Conservation (phyloP, 2,329 filamentous ascomycete genomes). For the Raffaelea ambrosiae region DNA sequence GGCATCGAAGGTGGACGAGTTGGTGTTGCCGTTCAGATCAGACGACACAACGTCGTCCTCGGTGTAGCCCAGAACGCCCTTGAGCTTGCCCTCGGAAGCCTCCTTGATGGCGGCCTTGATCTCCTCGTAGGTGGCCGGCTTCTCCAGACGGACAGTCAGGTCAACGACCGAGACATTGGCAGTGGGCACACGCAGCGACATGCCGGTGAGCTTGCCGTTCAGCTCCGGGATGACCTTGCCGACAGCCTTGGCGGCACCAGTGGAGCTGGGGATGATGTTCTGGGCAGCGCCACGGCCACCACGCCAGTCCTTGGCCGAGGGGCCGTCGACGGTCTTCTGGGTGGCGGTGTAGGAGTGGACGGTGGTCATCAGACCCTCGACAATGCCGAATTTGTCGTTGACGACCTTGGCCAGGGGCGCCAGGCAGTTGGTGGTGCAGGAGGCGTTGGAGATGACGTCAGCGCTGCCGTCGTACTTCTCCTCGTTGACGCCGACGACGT, state of each 20-base stretch:
- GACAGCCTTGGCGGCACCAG: slow-evolving; percentile 98
- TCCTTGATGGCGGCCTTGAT: slow-evolving; percentile 92
- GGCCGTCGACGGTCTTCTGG: slow-evolving; percentile 98
- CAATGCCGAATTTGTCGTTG: slow-evolving; percentile 94
- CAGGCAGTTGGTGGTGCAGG: slow-evolving; percentile 99
- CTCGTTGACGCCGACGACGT: slow-evolving; percentile 99
- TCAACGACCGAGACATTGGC: slow-evolving; percentile 99
- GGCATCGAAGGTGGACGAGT: slow-evolving; percentile 98
- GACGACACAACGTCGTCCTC: slow-evolving; percentile 95
- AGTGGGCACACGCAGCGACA: slow-evolving; percentile 98
- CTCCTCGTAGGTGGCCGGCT: slow-evolving; percentile 76
- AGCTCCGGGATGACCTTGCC: slow-evolving; percentile 98
- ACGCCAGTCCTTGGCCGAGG: slow-evolving; percentile 98
- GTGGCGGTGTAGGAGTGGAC: slow-evolving; percentile 99
- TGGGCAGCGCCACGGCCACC: slow-evolving; percentile 97
- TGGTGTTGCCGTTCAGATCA: slow-evolving; percentile 84
- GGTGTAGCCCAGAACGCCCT: slow-evolving; percentile 89
- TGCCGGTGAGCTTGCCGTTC: slow-evolving; percentile 99
- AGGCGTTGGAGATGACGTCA: slow-evolving; percentile 96
- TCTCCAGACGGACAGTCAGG: slow-evolving; percentile 89
- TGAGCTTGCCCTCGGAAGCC: slow-evolving; percentile 72
- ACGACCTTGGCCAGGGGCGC: slow-evolving; percentile 98
- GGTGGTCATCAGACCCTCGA: slow-evolving; percentile 99
- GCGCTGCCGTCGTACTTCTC: slow-evolving; percentile 84
- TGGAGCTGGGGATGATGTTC: slow-evolving; percentile 99